Base-by-base conservation (phyloP, 345 rosid species). In the Salix koriyanagi region DNA sequence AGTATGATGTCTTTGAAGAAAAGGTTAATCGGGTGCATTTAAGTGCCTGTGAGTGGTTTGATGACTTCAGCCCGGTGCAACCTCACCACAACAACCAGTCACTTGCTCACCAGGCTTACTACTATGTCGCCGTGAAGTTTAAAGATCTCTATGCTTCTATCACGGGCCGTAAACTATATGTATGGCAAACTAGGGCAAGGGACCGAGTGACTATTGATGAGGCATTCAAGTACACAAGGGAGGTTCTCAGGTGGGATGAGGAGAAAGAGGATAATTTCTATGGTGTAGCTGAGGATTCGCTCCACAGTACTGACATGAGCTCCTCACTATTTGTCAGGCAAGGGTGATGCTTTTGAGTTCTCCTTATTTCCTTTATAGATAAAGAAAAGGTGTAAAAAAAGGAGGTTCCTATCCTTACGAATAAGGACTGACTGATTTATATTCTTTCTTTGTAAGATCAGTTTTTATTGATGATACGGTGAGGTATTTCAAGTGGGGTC, bases 231-330 rank as follows among this genome's bases (percentile, higher is more conserved):
- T 94, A 91, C 75, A 85, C 88, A 65, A 90, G 98, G 82, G 98
- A 96, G 85, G 95, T 96, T 77, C 89, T 96, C 61, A 96, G 89
- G 79, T 96, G 99, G 99, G 95, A 92, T 7, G 99, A 96, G 66
- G 97, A 96, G 87, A 96, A 88, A 83, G 99, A 89, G 28, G 97
- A 87, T 7, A 86, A 77, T 84, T 96, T 85, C 77, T 92, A 83
- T 15, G 91, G 89, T 39, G 92, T 86, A 36, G 88, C 76, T 46
- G 98, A 96, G 85, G 98, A 96, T 83, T 96, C 98, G 0, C 91
- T 85, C 84, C 92, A 92, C 78, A 96, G 99, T 83, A 96, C 96
- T 0, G 99, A 93, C 71, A 62, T 96, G 83, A 96, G 99, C 84
- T 93, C 99, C 41, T 90, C 96, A 0, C 99, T 95, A 6, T 88